Conservation (phyloP, 75 land plant genomes). For the Pinus albicaulis region DNA sequence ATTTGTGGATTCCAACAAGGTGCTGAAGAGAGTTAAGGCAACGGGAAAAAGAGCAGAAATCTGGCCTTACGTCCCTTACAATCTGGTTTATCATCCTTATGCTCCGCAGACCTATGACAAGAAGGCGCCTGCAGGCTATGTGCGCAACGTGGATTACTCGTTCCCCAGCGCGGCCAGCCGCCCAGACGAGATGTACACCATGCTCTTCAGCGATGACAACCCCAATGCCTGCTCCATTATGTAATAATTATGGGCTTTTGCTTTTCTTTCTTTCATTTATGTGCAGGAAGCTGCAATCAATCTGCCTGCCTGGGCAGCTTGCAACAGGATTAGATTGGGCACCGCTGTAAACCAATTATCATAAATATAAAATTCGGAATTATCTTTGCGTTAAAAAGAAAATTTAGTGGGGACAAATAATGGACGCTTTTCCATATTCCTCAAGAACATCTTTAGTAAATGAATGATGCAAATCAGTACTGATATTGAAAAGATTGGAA, state of each 20-base stretch:
- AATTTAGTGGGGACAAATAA: too few species aligned
- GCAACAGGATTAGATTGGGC: too few species aligned
- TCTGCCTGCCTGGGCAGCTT: too few species aligned
- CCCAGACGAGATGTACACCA: conserved; percentile 9
- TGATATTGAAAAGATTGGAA: too few species aligned
- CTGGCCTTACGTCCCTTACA: conserved; percentile 9
- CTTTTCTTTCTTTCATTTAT: too few species aligned
- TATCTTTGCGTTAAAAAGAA: too few species aligned
- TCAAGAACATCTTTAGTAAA: too few species aligned
- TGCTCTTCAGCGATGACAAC: conserved; percentile 36
- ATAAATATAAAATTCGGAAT: too few species aligned
- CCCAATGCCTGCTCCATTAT: conserved; percentile 51
- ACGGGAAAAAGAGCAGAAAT: conserved; percentile 14
- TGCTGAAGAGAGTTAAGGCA: conserved; percentile 5
- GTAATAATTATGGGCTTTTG: conserved; percentile 16
- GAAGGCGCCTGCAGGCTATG: conserved; percentile 11
- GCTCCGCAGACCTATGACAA: background rate
- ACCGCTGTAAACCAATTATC: too few species aligned
- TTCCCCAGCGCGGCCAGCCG: conserved; percentile 17
- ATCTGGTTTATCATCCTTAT: conserved; percentile 13
- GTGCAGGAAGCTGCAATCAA: too few species aligned
- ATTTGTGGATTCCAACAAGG: conserved; percentile 12
- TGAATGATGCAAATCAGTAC: too few species aligned
- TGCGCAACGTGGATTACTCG: conserved; percentile 10
- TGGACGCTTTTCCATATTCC: too few species aligned